Percentiles rank a stretch among this genome's conserved stretches.
Conservation (phyloP, 2,329 filamentous ascomycete genomes). For the Aspergillus uvarum region DNA sequence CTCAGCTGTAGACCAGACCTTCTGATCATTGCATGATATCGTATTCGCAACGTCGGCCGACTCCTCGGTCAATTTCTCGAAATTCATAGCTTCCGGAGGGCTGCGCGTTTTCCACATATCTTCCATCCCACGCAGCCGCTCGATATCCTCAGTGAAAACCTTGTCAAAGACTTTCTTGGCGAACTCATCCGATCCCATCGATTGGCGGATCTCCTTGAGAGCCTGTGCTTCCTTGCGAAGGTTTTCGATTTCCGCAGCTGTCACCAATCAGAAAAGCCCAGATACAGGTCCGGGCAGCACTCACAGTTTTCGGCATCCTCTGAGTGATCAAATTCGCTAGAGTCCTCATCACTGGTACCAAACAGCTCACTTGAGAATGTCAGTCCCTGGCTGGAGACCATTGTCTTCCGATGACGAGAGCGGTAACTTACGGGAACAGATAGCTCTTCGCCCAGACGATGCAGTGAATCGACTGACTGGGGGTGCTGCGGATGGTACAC, state of each 20-base stretch:
- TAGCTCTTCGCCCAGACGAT: conserved; percentile 99
- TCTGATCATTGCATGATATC: conserved; percentile 67
- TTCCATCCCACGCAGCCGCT: conserved; percentile 78
- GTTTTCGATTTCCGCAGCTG: conserved; percentile 79
- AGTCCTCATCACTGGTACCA: conserved; percentile 83
- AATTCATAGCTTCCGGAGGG: conserved; percentile 71
- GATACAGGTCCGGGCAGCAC: conserved; percentile 10
- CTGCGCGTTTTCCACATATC: conserved; percentile 93
- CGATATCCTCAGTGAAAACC: conserved; percentile 83
- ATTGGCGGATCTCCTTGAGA: conserved; percentile 75
- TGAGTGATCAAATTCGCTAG: conserved; percentile 74
- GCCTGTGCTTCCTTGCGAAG: conserved; percentile 80
- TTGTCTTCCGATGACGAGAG: too few species aligned
- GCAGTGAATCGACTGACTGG: conserved; percentile 94
- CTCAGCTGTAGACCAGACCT: conserved; percentile 76
- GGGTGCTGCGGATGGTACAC: conserved; percentile 94
- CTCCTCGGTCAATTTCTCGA: conserved; percentile 59
- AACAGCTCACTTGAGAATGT: conserved; percentile 69
- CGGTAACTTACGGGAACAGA: conserved; percentile 64
- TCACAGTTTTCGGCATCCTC: conserved; percentile 76
- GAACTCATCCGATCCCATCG: conserved; percentile 77
- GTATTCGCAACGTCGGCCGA: conserved; percentile 53
- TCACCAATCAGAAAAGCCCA: conserved; percentile 19
- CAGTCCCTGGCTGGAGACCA: conserved; percentile 20
- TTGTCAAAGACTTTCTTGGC: conserved; percentile 83